Base-by-base conservation (phyloP, 129 eudicot genomes). In the Oenanthe sinensis region DNA sequence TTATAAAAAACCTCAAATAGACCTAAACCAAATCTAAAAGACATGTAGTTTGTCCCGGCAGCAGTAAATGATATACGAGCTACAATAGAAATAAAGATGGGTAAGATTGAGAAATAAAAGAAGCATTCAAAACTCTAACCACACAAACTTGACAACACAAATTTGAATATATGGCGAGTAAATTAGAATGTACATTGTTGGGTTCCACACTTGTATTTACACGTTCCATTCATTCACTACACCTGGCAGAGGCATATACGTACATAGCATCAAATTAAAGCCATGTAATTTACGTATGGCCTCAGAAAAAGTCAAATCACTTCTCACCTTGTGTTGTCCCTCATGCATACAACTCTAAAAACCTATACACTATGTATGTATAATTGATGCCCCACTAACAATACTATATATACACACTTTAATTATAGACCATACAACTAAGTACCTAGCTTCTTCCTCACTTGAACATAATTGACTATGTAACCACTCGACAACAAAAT, bases 301-400 rank as follows among this genome's bases (percentile, higher is more conserved):
- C 48, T n/a, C 50, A 22, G 3, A 43, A 72, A 10, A 42, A 72
- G 52, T 72, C 76, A 43, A 20, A 5, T 42, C 52, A 72, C 76
- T 72, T 72, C 76, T 72, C 76, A 43, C 76, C 75, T 72, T 72
- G 28, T 17, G 76, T 72, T 71, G 45, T 20, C 14, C 50, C 28
- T 42, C 42, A 10, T 42, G 14, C 20, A 22, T 13, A 14, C 39
- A 28, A 65, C 71, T 28, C 40, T 11, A 9, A 9, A 2, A 16
- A 8, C 24, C n/a, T 26, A 20, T 1, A 24, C 42, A 39, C 42
- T 63, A 63, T 37, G 8, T 7, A 39, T 4, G 6, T 17, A 48
- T 13, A 48, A 48, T 48, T 48, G 55, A 49, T 49, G 58, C 22
- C 55, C 17, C 55, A 4, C 22, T 4, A 49, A 4, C 15, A 16